Percentiles rank a stretch among this genome's conserved stretches.
Evolutionary conservation across 176 grass and related monocot species (phyloP).

Genomic region (Juncus inflexus): DNA sequence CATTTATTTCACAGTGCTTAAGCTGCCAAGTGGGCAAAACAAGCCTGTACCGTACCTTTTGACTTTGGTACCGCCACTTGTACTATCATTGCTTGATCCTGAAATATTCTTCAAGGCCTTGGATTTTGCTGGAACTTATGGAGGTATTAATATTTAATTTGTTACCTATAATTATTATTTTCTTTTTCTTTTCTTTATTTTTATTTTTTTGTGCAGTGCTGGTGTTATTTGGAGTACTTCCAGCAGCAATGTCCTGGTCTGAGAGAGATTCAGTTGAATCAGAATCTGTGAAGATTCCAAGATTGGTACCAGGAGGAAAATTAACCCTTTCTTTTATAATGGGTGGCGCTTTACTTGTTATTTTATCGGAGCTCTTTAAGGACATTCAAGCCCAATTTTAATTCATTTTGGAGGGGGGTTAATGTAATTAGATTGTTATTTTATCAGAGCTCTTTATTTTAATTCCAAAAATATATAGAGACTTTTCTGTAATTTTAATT

Average conservation of each 20-base stretch:
- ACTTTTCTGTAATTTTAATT: too few species aligned
- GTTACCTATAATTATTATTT: neutral
- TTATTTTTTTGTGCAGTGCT: constrained; percentile 53
- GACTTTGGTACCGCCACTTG: constrained; percentile 72
- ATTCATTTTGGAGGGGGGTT: too few species aligned
- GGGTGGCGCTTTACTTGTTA: constrained; percentile 57
- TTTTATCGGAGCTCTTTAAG: constrained; percentile 71
- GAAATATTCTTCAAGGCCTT: constrained; percentile 97
- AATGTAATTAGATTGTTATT: too few species aligned
- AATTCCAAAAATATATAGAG: too few species aligned
- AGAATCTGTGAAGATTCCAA: constrained; percentile 36
- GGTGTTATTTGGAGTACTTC: constrained; percentile 83
- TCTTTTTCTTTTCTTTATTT: constrained; percentile 20
- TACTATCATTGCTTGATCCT: constrained; percentile 75
- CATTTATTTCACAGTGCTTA: constrained; percentile 64
- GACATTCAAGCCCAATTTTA: constrained; percentile 34
- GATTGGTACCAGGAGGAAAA: constrained; percentile 72
- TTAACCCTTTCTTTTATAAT: constrained; percentile 45
- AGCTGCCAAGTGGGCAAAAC: constrained; percentile 75
- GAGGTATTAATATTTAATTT: constrained; percentile 37
- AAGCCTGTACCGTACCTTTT: constrained; percentile 63
- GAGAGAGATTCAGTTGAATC: constrained; percentile 70
- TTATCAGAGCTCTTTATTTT: too few species aligned
- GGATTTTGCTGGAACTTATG: constrained; percentile 99
- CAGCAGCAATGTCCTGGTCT: constrained; percentile 92